Base-by-base conservation (phyloP, 768 basidiomycete genomes). In the Rhizopogon rudus region DNA sequence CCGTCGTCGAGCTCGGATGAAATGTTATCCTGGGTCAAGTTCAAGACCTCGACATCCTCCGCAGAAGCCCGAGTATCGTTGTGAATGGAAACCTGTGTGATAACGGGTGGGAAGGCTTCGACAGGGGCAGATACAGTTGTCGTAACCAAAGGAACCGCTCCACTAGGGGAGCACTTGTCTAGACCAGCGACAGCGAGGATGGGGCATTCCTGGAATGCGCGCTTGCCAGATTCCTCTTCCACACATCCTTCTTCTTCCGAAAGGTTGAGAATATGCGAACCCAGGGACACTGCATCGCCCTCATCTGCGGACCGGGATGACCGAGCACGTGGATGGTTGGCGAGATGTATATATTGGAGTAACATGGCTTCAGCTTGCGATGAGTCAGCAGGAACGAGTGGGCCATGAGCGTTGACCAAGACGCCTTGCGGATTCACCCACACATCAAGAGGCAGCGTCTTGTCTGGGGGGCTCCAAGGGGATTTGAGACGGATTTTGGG, bases 391-490 rank as follows among this genome's bases (percentile, higher is more conserved):
- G 33, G 2, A 35, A 20, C 5, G 46, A 48, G 17, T 35, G 46
- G 65, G 28, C 69, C 67, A 0, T 45, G 40, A 0, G 61, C 61
- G 5, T 56, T 58, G 41, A 31, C 28, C 51, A 70, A 53, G 7
- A 54, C 2, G 2, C 67, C 67, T 6, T 65, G 53, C 9, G 55
- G 49, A 49, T 67, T 58, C 46, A 69, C 51, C 67, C 67, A 70
- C 1, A 71, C 54, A 16, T 63, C 44, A 8, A 42, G 14, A 5
- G 56, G 22, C 2, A 58, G 16, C 0, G 14, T 3, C 17, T 42
- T 57, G 51, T 60, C 65, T 17, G 46, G 5, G 5, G 67, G 69
- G 16, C 67, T 68, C 67, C 67, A 71, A 4, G 69, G 67, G 3
- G 67, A 71, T 13, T 65, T 61, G 14, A 69, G 69, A 29, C 25